Evolutionary conservation across 345 rosid species (phyloP).

Genomic region (Theobroma cacao): DNA sequence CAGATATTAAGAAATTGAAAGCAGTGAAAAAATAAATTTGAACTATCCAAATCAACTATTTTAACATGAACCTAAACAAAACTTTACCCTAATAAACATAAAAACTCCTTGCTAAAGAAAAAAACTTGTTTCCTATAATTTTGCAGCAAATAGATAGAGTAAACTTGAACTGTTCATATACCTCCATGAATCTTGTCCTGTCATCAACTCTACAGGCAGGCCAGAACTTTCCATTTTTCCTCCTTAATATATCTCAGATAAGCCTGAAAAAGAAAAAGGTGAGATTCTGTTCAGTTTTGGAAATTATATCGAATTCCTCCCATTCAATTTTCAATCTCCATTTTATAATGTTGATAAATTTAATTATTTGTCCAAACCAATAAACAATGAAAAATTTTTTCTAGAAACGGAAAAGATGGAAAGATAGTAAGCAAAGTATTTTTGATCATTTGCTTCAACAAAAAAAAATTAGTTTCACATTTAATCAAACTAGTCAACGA

Average conservation of each 20-base stretch:
- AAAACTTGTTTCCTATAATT: neutral
- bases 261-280: neutral
- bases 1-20: neutral
- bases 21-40: neutral
- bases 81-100: neutral
- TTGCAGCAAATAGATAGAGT: neutral
- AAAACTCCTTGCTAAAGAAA: neutral
- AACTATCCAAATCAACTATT: neutral
- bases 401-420: neutral
- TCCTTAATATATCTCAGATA: neutral
- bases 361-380: neutral
- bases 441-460: neutral
- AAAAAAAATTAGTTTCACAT: neutral
- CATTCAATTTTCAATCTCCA: neutral
- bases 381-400: too few relatives aligned
- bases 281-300: neutral
- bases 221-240: neutral
- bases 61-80: neutral
- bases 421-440: neutral
- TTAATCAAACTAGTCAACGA: neutral
- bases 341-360: neutral
- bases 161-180: neutral
- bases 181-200: neutral
- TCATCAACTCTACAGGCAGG: neutral
- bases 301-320: neutral